Evolutionary conservation across 495 filamentous ascomycete species (phyloP).

Genomic region (Corynascus novoguineensis): DNA sequence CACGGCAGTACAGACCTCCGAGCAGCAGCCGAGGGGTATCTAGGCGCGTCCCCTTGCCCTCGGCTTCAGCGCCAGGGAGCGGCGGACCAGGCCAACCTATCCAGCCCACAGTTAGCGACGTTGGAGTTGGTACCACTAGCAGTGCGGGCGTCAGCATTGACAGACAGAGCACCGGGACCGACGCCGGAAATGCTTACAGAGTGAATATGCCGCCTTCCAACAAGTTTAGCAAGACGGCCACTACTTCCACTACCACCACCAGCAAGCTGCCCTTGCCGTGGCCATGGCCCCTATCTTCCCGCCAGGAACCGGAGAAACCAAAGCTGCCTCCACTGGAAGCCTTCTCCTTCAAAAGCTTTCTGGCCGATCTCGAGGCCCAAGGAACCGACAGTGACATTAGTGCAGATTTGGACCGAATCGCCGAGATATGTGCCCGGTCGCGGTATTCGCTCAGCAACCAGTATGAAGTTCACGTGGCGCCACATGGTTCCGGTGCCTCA

Average conservation of each 20-base stretch:
- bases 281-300: slow-evolving; percentile 21
- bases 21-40: slow-evolving; percentile 25
- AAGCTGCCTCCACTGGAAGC: slow-evolving; percentile 50
- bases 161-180: neutral
- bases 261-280: slow-evolving; percentile 21
- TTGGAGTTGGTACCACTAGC: slow-evolving; percentile 19
- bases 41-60: slow-evolving; percentile 25
- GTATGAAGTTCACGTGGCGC: slow-evolving; percentile 54
- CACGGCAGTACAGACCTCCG: slow-evolving; percentile 20
- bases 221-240: slow-evolving; percentile 25
- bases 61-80: slow-evolving; percentile 18
- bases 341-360: slow-evolving; percentile 55
- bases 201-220: slow-evolving; percentile 29
- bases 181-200: slow-evolving; percentile 7
- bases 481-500: slow-evolving; percentile 45
- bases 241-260: slow-evolving; percentile 16
- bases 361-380: slow-evolving; percentile 42
- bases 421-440: slow-evolving; percentile 53
- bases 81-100: slow-evolving; percentile 16
- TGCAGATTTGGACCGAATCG: slow-evolving; percentile 52
- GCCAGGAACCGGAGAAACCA: slow-evolving; percentile 19
- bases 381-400: slow-evolving; percentile 32
- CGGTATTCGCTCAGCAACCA: slow-evolving; percentile 53
- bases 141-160: neutral
- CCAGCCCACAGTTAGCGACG: slow-evolving; percentile 23